A percentile compares a stretch with the other conserved stretches of the same genome.
Evolutionary conservation across 164 flowering plant genomes (phyloP).

Genomic region (Amborella trichopoda): DNA sequence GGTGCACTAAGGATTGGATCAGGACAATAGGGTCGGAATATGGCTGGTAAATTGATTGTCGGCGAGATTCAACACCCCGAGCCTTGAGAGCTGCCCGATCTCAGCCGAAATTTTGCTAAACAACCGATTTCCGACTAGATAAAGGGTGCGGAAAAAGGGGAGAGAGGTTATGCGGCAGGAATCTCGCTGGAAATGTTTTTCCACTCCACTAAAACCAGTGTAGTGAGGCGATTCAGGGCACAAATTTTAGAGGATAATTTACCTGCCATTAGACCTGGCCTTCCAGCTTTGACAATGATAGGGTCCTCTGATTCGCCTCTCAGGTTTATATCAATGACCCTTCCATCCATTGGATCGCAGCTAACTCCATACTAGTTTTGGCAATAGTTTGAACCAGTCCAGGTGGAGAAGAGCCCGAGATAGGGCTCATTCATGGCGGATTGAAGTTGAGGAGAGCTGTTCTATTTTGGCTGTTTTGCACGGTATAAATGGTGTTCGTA

Average conservation of each 20-base stretch:
- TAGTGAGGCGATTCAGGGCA: conserved; percentile 46
- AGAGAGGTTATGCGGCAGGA: conserved; percentile 53
- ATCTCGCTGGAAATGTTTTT: conserved; percentile 55
- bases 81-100: conserved; percentile 44
- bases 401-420: conserved; percentile 66
- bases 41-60: conserved; percentile 57
- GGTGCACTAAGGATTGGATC: conserved; percentile 44
- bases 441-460: too few relatives aligned
- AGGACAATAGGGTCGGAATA: conserved; percentile 50
- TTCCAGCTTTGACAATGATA: conserved; percentile 38
- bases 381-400: conserved; percentile 83
- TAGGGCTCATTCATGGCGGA: too few relatives aligned
- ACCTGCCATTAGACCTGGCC: conserved; percentile 81
- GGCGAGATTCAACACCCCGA: conserved; percentile 70
- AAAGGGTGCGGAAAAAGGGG: conserved; percentile 46
- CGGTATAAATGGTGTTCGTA: too few relatives aligned
- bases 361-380: conserved; percentile 69
- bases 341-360: conserved; percentile 50
- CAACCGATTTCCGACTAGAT: conserved; percentile 59
- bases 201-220: conserved; percentile 52
- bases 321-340: conserved; percentile 68
- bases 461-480: too few relatives aligned
- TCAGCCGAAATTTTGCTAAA: conserved; percentile 48
- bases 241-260: conserved; percentile 65
- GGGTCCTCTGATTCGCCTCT: conserved; percentile 90